Percentiles rank a stretch among this genome's conserved stretches.
phyloP scores from a whole-genome alignment of 106 monocot genomes.

The Allium fistulosum region DNA sequence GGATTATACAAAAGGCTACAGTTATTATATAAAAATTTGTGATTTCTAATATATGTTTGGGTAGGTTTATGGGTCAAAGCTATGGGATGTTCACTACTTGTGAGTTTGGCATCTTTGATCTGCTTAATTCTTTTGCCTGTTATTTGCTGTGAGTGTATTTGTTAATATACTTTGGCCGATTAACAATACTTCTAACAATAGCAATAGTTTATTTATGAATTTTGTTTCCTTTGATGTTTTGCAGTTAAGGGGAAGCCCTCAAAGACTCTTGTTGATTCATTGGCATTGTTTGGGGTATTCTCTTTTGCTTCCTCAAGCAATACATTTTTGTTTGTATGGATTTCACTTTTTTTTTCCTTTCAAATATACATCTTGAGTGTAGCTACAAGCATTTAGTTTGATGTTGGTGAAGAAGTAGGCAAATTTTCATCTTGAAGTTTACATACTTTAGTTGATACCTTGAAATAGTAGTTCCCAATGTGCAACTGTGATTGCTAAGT shows the following conservation, averaged over 20 bases:
- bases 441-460: too few relatives aligned
- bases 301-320: not conserved
- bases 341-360: not conserved
- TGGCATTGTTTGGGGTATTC: slow-evolving; percentile 71
- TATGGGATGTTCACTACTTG: slow-evolving; percentile 94
- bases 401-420: too few relatives aligned
- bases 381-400: too few relatives aligned
- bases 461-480: too few relatives aligned
- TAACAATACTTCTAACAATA: not conserved
- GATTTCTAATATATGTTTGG: not conserved
- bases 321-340: not conserved
- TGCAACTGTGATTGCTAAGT: too few relatives aligned
- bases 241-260: slow-evolving; percentile 72
- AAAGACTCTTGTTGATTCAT: slow-evolving; percentile 46
- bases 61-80: slow-evolving; percentile 76
- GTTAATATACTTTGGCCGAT: not conserved
- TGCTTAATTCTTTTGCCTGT: slow-evolving; percentile 50
- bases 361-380: too few relatives aligned
- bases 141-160: slow-evolving; percentile 32
- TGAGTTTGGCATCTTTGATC: slow-evolving; percentile 73
- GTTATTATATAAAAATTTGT: not conserved
- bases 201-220: not conserved
- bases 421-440: too few relatives aligned
- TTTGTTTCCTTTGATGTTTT: slow-evolving; percentile 3
- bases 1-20: too few relatives aligned